Evolutionary conservation across 1,139 yeast species (phyloP).

Genomic region (Suhomyces taliae): DNA sequence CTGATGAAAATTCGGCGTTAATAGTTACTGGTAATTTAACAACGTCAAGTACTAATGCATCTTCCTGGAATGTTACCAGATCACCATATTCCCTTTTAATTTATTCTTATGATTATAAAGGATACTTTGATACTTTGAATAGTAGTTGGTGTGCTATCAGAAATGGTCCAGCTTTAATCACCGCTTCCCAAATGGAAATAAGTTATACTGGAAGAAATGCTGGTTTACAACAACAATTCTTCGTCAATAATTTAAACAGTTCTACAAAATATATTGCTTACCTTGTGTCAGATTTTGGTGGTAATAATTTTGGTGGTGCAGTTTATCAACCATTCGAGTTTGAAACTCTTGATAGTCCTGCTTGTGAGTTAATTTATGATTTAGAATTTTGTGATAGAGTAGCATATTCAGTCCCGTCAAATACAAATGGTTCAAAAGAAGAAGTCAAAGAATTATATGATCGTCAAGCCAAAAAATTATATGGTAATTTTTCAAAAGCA

Average conservation of each 20-base stretch:
- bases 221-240: conserved; percentile 58
- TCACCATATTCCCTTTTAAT: conserved; percentile 47
- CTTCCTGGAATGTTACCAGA: conserved; percentile 28
- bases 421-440: conserved; percentile 24
- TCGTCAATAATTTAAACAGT: conserved; percentile 57
- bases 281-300: conserved; percentile 52
- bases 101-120: conserved; percentile 41
- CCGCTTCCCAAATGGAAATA: conserved; percentile 26
- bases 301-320: conserved; percentile 59
- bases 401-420: conserved; percentile 85
- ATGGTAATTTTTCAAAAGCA: conserved; percentile 69
- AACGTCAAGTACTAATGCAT: conserved; percentile 14
- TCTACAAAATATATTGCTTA: conserved; percentile 69
- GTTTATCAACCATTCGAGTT: conserved; percentile 62
- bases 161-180: conserved; percentile 42
- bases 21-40: conserved; percentile 65
- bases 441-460: conserved; percentile 55
- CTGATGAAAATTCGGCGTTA: conserved; percentile 71
- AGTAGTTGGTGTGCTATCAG: conserved; percentile 76
- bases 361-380: conserved; percentile 75
- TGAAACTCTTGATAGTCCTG: conserved; percentile 52
- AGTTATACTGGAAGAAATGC: conserved; percentile 52
- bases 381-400: conserved; percentile 77
- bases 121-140: conserved; percentile 44
- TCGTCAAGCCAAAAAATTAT: conserved; percentile 53